Conservation (phyloP, 768 basidiomycete genomes). For the Phaeotremella fagi region DNA sequence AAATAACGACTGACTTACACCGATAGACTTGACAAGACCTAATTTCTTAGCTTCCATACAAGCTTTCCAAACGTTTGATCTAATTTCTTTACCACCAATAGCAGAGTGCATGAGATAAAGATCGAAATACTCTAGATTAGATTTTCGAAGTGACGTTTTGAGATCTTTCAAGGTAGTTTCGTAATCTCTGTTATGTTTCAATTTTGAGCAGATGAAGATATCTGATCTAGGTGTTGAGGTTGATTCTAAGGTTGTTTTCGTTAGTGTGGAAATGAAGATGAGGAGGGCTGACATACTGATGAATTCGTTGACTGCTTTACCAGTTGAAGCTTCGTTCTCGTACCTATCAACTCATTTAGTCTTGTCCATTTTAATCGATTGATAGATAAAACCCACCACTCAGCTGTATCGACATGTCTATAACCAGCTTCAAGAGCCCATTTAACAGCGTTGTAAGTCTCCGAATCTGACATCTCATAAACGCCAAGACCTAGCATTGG, state of each 20-base stretch:
- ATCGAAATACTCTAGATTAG: conserved; percentile 60
- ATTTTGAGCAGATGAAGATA: conserved; percentile 69
- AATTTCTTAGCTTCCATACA: conserved; percentile 61
- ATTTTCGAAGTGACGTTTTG: conserved; percentile 56
- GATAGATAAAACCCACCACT: conserved; percentile 41
- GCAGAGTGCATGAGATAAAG: conserved; percentile 69
- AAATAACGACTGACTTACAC: conserved; percentile 54
- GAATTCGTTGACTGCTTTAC: conserved; percentile 55
- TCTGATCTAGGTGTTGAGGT: conserved; percentile 54
- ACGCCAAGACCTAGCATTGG: conserved; percentile 61
- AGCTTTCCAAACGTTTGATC: conserved; percentile 64
- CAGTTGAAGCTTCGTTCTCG: conserved; percentile 65
- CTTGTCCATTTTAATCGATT: not conserved
- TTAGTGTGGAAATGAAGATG: not conserved
- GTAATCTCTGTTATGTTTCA: conserved; percentile 59
- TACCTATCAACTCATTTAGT: conserved; percentile 52
- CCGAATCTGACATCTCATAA: conserved; percentile 61
- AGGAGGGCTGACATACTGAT: conserved; percentile 22
- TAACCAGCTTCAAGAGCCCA: conserved; percentile 68
- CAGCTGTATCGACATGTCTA: conserved; percentile 57
- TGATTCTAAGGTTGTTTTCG: conserved; percentile 14
- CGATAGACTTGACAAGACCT: conserved; percentile 60
- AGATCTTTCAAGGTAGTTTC: conserved; percentile 54
- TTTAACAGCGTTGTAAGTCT: conserved; percentile 58
- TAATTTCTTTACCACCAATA: conserved; percentile 57